Conservation (phyloP, 202 grass and related monocot genomes). For the Carex sylvatica region DNA sequence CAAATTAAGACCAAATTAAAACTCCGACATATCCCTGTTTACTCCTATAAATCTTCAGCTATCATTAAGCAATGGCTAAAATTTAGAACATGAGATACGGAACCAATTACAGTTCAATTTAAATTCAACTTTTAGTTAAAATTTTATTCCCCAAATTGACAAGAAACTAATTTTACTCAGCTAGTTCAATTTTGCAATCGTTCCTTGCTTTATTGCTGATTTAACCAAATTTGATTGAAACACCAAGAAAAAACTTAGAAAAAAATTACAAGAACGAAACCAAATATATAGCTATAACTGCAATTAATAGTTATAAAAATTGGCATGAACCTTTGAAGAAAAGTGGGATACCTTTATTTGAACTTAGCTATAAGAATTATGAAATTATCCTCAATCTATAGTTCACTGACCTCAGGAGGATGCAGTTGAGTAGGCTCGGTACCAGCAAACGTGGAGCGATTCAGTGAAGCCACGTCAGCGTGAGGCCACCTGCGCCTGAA, state of each 20-base stretch:
- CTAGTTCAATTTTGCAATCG: background rate
- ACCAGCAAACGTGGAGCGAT: background rate
- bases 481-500: constrained; percentile 65
- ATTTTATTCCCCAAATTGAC: background rate
- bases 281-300: background rate
- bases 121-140: background rate
- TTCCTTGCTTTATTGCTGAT: background rate
- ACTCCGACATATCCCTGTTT: background rate
- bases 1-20: background rate
- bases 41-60: background rate
- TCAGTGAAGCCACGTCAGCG: background rate
- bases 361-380: background rate
- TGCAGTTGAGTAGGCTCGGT: background rate
- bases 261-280: background rate
- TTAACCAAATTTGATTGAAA: background rate
- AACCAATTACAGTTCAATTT: background rate
- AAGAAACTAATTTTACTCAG: background rate
- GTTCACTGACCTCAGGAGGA: constrained; percentile 5
- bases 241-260: background rate
- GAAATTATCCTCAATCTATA: background rate
- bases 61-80: background rate
- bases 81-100: background rate
- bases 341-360: too few species aligned
- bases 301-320: background rate
- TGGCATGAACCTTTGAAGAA: background rate